Percentiles rank a stretch among this genome's conserved stretches.
phyloP scores from a whole-genome alignment of 768 basidiomycete genomes.

The Lactarius deliciosus region DNA sequence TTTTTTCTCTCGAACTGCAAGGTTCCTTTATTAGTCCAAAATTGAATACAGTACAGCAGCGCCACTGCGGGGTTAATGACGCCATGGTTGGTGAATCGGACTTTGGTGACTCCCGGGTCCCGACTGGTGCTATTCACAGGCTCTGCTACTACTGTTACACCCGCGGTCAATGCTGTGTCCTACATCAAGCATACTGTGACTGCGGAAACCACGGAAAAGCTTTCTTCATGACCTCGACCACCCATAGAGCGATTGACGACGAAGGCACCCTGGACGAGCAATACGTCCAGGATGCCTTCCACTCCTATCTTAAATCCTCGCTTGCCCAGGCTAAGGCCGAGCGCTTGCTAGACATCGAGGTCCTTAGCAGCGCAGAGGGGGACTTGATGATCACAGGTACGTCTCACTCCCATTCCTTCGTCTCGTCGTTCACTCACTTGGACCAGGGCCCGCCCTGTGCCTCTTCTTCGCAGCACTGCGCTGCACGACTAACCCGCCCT shows the following conservation, averaged over 20 bases:
- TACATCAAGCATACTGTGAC: neutral
- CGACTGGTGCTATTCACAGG: too few species aligned
- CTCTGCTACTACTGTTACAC: neutral
- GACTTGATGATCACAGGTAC: constrained; percentile 86
- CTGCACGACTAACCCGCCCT: constrained; percentile 72
- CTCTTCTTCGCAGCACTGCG: constrained; percentile 83
- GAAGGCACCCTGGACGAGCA: constrained; percentile 54
- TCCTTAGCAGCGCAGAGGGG: constrained; percentile 73
- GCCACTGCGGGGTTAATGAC: neutral
- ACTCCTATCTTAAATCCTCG: constrained; percentile 77
- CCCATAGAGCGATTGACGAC: constrained; percentile 30
- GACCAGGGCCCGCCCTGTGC: constrained; percentile 64
- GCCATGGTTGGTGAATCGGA: neutral
- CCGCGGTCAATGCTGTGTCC: neutral
- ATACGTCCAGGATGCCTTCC: constrained; percentile 75
- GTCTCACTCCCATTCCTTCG: constrained; percentile 26
- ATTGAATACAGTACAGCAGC: neutral
- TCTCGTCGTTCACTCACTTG: neutral
- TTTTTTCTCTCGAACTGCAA: neutral
- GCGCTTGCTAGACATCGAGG: constrained; percentile 64
- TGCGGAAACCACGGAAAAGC: too few species aligned
- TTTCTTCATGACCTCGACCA: constrained; percentile 11
- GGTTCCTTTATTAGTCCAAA: neutral
- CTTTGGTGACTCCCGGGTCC: neutral
- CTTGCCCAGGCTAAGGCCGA: constrained; percentile 75